phyloP scores from a whole-genome alignment of 2,329 filamentous ascomycete genomes.

The Aspergillus sp. region DNA sequence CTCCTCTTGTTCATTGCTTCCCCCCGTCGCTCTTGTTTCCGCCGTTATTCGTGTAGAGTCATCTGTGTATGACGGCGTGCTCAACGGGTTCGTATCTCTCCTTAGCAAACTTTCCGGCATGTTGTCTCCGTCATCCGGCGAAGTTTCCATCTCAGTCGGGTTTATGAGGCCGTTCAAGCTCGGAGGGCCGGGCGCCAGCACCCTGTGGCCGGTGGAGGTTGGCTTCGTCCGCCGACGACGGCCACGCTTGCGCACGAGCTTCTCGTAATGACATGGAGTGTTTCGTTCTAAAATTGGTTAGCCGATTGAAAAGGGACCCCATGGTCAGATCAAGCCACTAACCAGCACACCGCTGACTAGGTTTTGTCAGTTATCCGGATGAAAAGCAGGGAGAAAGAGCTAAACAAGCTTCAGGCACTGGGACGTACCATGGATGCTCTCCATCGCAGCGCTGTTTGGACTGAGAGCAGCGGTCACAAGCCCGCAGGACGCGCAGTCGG shows the following conservation, averaged over 20 bases:
- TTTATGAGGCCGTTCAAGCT: conserved; percentile 2
- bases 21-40: not conserved
- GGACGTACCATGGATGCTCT: conserved; percentile 6
- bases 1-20: not conserved
- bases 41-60: conserved; percentile 1
- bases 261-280: conserved; percentile 7
- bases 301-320: not conserved
- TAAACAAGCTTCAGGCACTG: too few relatives aligned
- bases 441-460: conserved; percentile 11
- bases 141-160: not conserved
- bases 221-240: conserved; percentile 7
- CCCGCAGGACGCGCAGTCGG: conserved; percentile 9
- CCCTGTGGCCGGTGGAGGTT: not conserved
- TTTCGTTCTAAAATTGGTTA: conserved; percentile 7
- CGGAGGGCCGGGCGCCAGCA: conserved; percentile 3
- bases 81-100: conserved; percentile 1
- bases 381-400: not conserved
- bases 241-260: conserved; percentile 8
- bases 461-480: conserved; percentile 11
- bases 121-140: not conserved
- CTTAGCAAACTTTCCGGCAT: not conserved
- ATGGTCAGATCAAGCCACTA: conserved; percentile 3
- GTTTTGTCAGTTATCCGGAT: not conserved
- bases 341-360: conserved; percentile 8
- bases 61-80: conserved; percentile 7